Conservation (phyloP, 306 rosid species). For the apple (Malus domestica) region ASM211411v1 NC_041791.1:8101001-8101500, state of each 20-base stretch:
- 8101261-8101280: slow-evolving; percentile 41
- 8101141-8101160: slow-evolving; percentile 56
- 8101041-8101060: slow-evolving; percentile 46
- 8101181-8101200: slow-evolving; percentile 76
- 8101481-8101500: slow-evolving; percentile 26
- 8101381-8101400: slow-evolving; percentile 66
- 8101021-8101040: slow-evolving; percentile 53
- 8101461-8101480: neutral
- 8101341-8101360: slow-evolving; percentile 79
- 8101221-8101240: slow-evolving; percentile 62
- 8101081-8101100: slow-evolving; percentile 67
- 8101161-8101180: slow-evolving; percentile 75
- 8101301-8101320: slow-evolving; percentile 77
- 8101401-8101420: slow-evolving; percentile 42
- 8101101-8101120: slow-evolving; percentile 72
- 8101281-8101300: slow-evolving; percentile 65
- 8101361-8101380: slow-evolving; percentile 82
- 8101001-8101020: slow-evolving; percentile 75
- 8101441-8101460: neutral
- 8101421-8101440: neutral
- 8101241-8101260: slow-evolving; percentile 65
- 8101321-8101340: slow-evolving; percentile 75
- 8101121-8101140: slow-evolving; percentile 70
- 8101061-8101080: slow-evolving; percentile 51
- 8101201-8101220: slow-evolving; percentile 88